Conservation (phyloP, 73 alveolate species). For the Paramecium pentaurelia region DNA sequence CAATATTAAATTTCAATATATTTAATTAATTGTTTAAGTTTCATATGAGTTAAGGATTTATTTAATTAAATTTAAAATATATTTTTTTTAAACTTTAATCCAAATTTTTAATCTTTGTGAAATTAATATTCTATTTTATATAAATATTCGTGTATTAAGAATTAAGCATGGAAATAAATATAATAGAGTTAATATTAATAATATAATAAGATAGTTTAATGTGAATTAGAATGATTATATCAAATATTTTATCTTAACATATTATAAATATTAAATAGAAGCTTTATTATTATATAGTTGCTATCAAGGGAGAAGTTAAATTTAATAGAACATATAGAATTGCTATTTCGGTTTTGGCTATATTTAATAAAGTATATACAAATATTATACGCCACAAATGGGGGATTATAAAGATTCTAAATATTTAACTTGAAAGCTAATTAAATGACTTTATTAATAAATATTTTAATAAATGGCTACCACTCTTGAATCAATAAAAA, state of each 20-base stretch:
- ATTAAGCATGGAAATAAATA: not conserved
- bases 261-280: not conserved
- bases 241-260: not conserved
- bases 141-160: not conserved
- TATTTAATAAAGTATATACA: not conserved
- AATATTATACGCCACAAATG: not conserved
- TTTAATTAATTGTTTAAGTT: not conserved
- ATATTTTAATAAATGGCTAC: conserved; percentile 10
- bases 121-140: not conserved
- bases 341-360: not conserved
- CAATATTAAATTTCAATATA: too few species aligned
- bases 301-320: not conserved
- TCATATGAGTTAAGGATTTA: not conserved
- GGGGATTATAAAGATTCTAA: not conserved
- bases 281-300: not conserved
- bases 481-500: not conserved
- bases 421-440: not conserved
- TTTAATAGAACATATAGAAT: not conserved
- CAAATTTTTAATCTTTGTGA: not conserved
- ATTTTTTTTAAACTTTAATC: not conserved
- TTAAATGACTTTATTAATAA: not conserved
- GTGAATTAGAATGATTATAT: not conserved
- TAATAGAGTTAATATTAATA: not conserved
- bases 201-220: not conserved
- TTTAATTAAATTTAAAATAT: not conserved